Base-by-base conservation (phyloP, 108 stramenopile species). In the Cyclotella baltica region DNA sequence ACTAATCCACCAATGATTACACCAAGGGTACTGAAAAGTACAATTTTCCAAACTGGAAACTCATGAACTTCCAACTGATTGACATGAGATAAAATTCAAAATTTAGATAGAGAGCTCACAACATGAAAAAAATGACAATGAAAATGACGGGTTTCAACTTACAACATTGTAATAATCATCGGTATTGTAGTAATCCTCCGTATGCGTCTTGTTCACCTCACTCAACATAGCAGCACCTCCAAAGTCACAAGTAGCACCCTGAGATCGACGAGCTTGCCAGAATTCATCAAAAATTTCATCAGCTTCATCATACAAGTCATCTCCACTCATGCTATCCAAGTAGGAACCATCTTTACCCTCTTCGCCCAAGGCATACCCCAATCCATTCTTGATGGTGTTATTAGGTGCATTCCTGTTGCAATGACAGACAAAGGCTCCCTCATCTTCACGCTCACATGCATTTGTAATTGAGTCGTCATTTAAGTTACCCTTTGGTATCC, bases 171-270 rank as follows among this genome's bases (percentile, higher is more conserved):
- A 79, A 59, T 87, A 84, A 40, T 90, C 87, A 40, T 89, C 89
- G 8, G 83, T 86, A n/a, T 61, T 61, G 64, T 87, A 83, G 74
- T 78, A 87, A 9, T 77, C 82, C 15, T 78, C 65, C 22, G 62
- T 52, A 58, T 89, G 82, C 47, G 77, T 89, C 35, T 40, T 52
- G 56, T 83, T 84, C 46, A 51, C 73, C 63, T 88, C 89, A 20
- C 84, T 62, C 48, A 95, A 72, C 55, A 73, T 68, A 19, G 88
- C 90, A 67, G 88, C 75, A n/a, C 94, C 94, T n/a, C 92, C 92
- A 69, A 95, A 95, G 83, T 95, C 94, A 73, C 94, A 95, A 10
- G 94, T 95, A 13, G 85, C 89, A 51, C 94, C 94, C 47, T 73
- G 25, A 2, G 58, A 43, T 34, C 80, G 77, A 59, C 90, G 77